Evolutionary conservation across 2,329 filamentous ascomycete species (phyloP).

Genomic region (Diaporthe sp.): DNA sequence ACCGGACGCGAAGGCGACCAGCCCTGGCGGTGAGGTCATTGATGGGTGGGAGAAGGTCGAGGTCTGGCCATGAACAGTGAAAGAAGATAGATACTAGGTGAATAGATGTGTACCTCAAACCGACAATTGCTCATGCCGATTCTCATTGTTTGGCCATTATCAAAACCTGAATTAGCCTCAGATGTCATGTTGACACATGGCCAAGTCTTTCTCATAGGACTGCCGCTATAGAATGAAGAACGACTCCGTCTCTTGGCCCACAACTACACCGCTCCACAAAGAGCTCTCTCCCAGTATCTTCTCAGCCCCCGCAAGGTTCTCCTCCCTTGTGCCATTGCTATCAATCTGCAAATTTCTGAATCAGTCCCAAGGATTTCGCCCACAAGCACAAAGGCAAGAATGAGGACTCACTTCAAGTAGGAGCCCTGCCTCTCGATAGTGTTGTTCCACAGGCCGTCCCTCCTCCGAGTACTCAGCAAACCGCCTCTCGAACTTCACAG

Average conservation of each 20-base stretch:
- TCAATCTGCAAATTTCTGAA: neutral
- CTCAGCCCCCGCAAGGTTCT: neutral
- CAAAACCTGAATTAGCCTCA: neutral
- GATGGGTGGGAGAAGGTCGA: constrained; percentile 77
- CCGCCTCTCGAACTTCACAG: constrained; percentile 11
- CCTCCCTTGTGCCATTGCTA: constrained; percentile 5
- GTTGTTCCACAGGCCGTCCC: constrained; percentile 22
- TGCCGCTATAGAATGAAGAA: neutral
- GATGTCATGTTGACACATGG: neutral
- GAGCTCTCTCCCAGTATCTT: neutral
- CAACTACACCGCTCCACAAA: neutral
- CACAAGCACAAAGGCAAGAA: neutral
- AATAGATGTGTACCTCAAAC: neutral
- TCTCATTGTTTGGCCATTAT: neutral
- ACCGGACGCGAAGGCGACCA: constrained; percentile 50
- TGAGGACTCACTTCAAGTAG: constrained; percentile 5
- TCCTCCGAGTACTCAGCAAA: constrained; percentile 19
- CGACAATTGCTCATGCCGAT: neutral
- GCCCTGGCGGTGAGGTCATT: constrained; percentile 53
- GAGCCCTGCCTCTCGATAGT: constrained; percentile 14
- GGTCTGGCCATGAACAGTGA: constrained; percentile 71
- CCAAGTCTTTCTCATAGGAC: neutral
- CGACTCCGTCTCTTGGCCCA: neutral
- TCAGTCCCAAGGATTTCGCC: rapidly evolving
- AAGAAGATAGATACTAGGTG: too few species aligned